Evolutionary conservation across 768 basidiomycete genomes (phyloP), one percentile per base, ranked within the genome.

Genomic region (Mycena galopus): DNA sequence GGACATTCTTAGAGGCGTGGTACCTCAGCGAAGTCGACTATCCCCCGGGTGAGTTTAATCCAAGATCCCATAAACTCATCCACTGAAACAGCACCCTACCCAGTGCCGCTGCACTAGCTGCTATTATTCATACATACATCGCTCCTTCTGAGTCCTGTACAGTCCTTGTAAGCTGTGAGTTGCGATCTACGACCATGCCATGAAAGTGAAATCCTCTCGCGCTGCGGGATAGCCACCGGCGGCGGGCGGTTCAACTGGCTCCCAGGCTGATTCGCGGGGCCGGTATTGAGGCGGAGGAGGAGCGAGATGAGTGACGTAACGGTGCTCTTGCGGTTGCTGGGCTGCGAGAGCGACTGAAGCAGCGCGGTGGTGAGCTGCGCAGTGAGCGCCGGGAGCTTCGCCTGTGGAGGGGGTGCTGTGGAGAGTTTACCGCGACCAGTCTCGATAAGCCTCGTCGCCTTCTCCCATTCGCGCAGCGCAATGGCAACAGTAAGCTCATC

Each of bases 401-500:
- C 81, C 11, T 83, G 84, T 16, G 91, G 85, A 3, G 82, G 79
- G 29, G 93, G 90, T 66, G 84, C 89, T 2, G 84, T 86, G 27
- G 87, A 79, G 12, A 92, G 82, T 78, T 92, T 92, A n/a, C 44
- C 91, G 92, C 93, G 65, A 23, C 60, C 96, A 83, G 94, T 89
- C 77, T 97, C 95, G 4, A 98, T 91, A 11, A 97, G 85, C 8
- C 84, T 84, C n/a, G 94, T 93, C 0, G 96, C 96, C 74, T 93
- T 91, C 51, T 93, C 90, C 94, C 97, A 99, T 73, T 95, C 90
- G 60, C 94, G 89, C 56, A 96, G 84, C 1, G 97, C 94, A 68
- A 98, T 96, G 0, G 96, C 91, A 6, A 99, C 96, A 0, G 94
- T 94, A 27, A 98, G 82, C 53, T 97, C 92, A 77, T 99, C 98